Conservation (phyloP, 768 basidiomycete genomes). For the Suillus alpinus region DNA sequence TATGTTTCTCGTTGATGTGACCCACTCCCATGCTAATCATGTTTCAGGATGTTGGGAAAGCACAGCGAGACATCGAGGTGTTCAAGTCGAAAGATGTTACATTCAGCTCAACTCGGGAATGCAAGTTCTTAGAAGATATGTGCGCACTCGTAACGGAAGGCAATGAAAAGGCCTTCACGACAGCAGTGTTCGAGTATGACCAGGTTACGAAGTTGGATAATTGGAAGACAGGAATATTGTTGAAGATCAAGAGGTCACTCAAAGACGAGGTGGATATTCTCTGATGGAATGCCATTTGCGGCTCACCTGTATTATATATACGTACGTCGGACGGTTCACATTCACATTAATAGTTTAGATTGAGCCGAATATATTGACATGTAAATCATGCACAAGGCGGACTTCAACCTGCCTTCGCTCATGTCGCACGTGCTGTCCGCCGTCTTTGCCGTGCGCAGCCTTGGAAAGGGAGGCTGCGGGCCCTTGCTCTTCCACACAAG, state of each 20-base stretch:
- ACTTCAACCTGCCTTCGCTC: neutral
- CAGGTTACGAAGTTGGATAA: conserved; percentile 90
- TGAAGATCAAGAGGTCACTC: conserved; percentile 85
- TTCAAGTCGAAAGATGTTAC: conserved; percentile 83
- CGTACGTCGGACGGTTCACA: neutral
- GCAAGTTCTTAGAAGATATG: conserved; percentile 78
- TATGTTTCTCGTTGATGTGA: conserved; percentile 37
- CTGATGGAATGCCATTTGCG: conserved; percentile 1
- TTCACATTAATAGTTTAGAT: neutral
- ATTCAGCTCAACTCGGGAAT: conserved; percentile 87
- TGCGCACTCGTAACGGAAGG: conserved; percentile 74
- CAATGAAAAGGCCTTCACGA: conserved; percentile 74
- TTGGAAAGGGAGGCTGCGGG: neutral
- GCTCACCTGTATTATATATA: neutral
- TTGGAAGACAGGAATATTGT: conserved; percentile 90
- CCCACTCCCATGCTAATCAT: conserved; percentile 8
- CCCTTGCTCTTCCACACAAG: neutral
- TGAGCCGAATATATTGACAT: neutral
- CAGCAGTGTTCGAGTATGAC: conserved; percentile 88
- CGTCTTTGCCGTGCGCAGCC: neutral
- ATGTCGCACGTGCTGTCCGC: neutral
- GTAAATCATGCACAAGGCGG: neutral
- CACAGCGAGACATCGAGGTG: conserved; percentile 71
- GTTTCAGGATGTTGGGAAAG: conserved; percentile 77
- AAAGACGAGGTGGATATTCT: conserved; percentile 50